phyloP scores from a whole-genome alignment of 2,329 filamentous ascomycete genomes.

The Nigrograna mackinnonii region DNA sequence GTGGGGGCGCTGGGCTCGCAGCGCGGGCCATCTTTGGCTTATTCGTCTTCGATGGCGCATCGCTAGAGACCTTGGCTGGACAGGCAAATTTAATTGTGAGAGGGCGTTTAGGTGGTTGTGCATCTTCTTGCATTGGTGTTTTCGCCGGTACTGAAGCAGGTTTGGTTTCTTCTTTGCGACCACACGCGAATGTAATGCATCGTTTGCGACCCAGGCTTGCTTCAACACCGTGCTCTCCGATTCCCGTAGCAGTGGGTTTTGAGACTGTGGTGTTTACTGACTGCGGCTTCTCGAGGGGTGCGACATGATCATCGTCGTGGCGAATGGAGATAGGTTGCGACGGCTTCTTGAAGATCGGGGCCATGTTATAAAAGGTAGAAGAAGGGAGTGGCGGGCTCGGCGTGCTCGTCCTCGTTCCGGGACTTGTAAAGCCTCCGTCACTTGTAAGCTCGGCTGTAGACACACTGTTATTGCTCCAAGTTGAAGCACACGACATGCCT shows the following conservation, averaged over 20 bases:
- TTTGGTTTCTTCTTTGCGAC: conserved; percentile 30
- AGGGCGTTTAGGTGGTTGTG: conserved; percentile 54
- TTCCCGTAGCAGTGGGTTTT: conserved; percentile 17
- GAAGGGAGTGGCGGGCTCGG: conserved; percentile 83
- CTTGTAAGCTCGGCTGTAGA: conserved; percentile 94
- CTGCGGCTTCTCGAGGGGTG: conserved; percentile 24
- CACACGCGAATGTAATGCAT: conserved; percentile 91
- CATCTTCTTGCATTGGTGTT: conserved; percentile 19
- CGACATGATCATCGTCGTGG: conserved; percentile 38
- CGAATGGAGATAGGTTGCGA: conserved; percentile 40
- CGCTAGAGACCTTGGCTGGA: conserved; percentile 54
- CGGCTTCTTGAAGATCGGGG: conserved; percentile 42
- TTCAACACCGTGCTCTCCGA: conserved; percentile 62
- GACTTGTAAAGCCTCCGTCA: conserved; percentile 88
- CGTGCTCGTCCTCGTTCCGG: conserved; percentile 77
- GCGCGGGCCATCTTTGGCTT: conserved; percentile 43
- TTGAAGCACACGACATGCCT: conserved; percentile 61
- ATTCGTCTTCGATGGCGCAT: conserved; percentile 34
- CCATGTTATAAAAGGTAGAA: conserved; percentile 46
- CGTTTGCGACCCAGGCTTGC: conserved; percentile 75
- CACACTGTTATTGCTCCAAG: conserved; percentile 78
- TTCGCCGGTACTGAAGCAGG: conserved; percentile 19
- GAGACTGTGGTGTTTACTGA: too few species aligned
- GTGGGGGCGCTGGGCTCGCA: conserved; percentile 47
- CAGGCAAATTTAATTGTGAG: conserved; percentile 77